Evolutionary conservation across 1,139 yeast species (phyloP).

Genomic region (Debaryomyces sp.): DNA sequence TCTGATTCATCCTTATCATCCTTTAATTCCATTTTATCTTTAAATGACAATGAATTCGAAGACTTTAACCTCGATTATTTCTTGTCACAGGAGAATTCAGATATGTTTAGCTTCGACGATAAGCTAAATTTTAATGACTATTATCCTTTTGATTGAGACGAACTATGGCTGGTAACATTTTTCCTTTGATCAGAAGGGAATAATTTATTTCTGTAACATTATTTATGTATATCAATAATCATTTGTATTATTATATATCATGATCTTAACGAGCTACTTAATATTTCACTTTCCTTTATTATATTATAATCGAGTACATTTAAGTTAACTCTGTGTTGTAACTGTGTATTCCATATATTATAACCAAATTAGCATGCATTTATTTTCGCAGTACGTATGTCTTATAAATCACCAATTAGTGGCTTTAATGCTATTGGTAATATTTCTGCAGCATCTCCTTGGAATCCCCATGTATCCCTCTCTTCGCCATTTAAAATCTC

Average conservation of each 20-base stretch:
- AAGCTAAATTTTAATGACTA: constrained; percentile 1
- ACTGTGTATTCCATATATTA: neutral
- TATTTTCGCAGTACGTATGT: neutral
- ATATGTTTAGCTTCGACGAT: neutral
- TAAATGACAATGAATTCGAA: constrained; percentile 1
- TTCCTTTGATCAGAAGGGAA: neutral
- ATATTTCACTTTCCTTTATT: neutral
- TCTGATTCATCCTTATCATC: constrained; percentile 10
- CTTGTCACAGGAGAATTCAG: neutral
- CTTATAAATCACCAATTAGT: constrained; percentile 26
- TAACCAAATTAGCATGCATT: neutral
- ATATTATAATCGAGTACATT: neutral
- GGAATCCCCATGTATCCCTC: constrained; percentile 65
- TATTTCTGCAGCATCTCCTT: constrained; percentile 78
- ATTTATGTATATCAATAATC: neutral
- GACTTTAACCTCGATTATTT: constrained; percentile 1
- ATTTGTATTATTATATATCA: neutral
- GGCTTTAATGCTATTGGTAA: constrained; percentile 71
- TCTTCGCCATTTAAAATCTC: constrained; percentile 43
- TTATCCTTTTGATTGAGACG: neutral
- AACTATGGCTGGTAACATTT: neutral
- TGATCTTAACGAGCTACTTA: neutral
- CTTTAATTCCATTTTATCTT: constrained; percentile 8
- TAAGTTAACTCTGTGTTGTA: neutral
- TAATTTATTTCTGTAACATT: neutral